These are phyloP conservation scores for Daldinia concentrica DNA, from an alignment of 495 filamentous ascomycete genomes.

Conservation along the genomic window DNA sequence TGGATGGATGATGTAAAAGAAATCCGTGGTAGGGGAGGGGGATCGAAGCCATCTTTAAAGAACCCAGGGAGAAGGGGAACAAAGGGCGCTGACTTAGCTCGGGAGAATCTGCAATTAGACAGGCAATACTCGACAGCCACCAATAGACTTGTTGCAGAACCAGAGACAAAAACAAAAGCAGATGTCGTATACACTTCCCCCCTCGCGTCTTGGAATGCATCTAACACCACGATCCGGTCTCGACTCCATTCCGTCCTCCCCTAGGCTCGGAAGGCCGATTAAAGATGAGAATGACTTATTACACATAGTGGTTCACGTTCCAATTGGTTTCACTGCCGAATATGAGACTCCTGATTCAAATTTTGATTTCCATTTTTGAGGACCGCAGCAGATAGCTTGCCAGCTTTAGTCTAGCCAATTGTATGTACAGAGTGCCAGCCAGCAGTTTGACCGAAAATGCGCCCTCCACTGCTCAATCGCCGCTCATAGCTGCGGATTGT, in stretches of 20 bases:
- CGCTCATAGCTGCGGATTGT: constrained; percentile 21
- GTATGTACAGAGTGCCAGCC: constrained; percentile 45
- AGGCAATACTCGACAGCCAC: constrained; percentile 37
- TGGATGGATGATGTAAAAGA: constrained; percentile 3
- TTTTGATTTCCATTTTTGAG: constrained; percentile 41
- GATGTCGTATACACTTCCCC: constrained; percentile 25
- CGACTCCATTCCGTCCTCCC: constrained; percentile 29
- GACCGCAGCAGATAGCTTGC: constrained; percentile 29
- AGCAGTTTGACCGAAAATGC: constrained; percentile 28
- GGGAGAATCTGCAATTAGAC: constrained; percentile 45
- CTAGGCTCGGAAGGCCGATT: not conserved
- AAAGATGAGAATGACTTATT: constrained; percentile 10
- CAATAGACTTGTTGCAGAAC: constrained; percentile 26
- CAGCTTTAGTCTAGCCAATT: constrained; percentile 25
- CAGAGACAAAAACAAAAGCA: constrained; percentile 42
- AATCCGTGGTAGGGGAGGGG: not conserved
- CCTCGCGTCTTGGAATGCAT: constrained; percentile 46
- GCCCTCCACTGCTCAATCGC: constrained; percentile 19
- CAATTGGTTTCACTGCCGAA: constrained; percentile 24
- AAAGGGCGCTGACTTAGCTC: constrained; percentile 27
- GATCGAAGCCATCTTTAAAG: constrained; percentile 38
- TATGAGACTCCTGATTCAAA: constrained; percentile 36
- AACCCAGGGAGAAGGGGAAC: constrained; percentile 17
- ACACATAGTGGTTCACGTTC: constrained; percentile 33
- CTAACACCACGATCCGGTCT: not conserved